phyloP scores from a whole-genome alignment of 2,329 filamentous ascomycete species.

The Fusarium kyushuense region DNA sequence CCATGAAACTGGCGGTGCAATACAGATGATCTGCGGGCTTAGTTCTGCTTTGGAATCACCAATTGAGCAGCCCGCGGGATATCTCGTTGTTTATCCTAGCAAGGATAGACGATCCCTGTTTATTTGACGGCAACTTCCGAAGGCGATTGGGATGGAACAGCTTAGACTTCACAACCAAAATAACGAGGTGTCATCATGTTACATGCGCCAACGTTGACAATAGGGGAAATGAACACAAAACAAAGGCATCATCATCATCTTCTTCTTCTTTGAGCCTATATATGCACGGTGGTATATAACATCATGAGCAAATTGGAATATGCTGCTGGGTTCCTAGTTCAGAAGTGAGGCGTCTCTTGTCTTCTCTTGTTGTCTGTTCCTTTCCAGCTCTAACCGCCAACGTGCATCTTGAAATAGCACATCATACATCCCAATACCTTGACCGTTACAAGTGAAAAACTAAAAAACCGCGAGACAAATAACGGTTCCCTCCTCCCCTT shows the following conservation, averaged over 20 bases:
- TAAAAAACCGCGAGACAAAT: constrained; percentile 21
- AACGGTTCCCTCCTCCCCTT: constrained; percentile 15
- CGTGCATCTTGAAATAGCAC: constrained; percentile 11
- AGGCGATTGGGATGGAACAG: not conserved
- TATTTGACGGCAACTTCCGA: constrained; percentile 36
- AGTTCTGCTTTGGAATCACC: constrained; percentile 27
- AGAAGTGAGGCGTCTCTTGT: constrained; percentile 11
- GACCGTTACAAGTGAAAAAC: constrained; percentile 7
- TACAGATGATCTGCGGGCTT: constrained; percentile 41
- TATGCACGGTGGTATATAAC: not conserved
- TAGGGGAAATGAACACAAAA: constrained; percentile 7
- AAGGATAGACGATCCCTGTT: constrained; percentile 25
- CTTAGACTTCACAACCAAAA: constrained; percentile 23
- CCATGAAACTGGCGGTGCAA: constrained; percentile 20
- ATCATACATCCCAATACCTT: constrained; percentile 14
- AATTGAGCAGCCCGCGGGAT: constrained; percentile 32
- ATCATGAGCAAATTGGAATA: not conserved
- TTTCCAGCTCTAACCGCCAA: not conserved
- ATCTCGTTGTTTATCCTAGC: constrained; percentile 11
- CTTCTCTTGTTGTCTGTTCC: not conserved
- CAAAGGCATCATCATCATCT: not conserved
- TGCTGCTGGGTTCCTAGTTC: not conserved
- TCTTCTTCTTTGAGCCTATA: too few species aligned
- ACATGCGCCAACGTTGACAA: constrained; percentile 15
- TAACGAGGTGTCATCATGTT: constrained; percentile 22